Evolutionary conservation across 352 stramenopile species (phyloP), one percentile per base, ranked within the genome.

Genomic region (Phytophthora capsici): DNA sequence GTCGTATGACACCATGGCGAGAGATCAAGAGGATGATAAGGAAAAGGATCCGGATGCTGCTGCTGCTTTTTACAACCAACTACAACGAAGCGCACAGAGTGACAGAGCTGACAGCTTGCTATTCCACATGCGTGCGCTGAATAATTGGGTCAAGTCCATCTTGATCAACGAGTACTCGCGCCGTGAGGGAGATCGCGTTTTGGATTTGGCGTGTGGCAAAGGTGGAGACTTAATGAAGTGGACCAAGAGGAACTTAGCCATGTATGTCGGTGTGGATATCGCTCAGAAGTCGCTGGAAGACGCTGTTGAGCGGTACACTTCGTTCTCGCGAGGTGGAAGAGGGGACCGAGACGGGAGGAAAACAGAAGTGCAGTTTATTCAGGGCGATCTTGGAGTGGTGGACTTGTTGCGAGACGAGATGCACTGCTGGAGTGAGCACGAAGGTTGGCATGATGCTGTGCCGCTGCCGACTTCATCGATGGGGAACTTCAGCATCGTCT

Each of bases 121-220:
- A 16, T 99, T 98, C 73, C 97, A 99, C 78, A 98, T 99, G 89
- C 86, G 96, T 32, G 84, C 91, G 22, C 96, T 99, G 66, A 99
- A 99, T 82, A 99, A 99, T 73, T 99, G 97, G 96, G 93, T 99
- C 30, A 99, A 99, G 73, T 95, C 93, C 16, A 96, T 97, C 14
- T 84, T 98, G 66, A 98, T 99, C 66, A 89, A 90, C 60, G 93
- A 98, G 61, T 91, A 78, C 57, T 88, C 85, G 10, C 75, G 84
- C 55, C 84, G 75, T 12, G 84, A 91, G 41, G 69, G 64, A 4
- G 79, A 99, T 23, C 75, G 88, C 22, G 91, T 99, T 25, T 73
- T 99, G 51, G 98, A 99, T 71, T 88, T 99, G 25, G 98, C 96
- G 5, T 99, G 97, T 70, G 98, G 98, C 16, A 99, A 99, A 71